Percentiles rank a stretch among this genome's conserved stretches.
Conservation (phyloP, 2,329 filamentous ascomycete species). For the Beauveria pseudobassiana region DNA sequence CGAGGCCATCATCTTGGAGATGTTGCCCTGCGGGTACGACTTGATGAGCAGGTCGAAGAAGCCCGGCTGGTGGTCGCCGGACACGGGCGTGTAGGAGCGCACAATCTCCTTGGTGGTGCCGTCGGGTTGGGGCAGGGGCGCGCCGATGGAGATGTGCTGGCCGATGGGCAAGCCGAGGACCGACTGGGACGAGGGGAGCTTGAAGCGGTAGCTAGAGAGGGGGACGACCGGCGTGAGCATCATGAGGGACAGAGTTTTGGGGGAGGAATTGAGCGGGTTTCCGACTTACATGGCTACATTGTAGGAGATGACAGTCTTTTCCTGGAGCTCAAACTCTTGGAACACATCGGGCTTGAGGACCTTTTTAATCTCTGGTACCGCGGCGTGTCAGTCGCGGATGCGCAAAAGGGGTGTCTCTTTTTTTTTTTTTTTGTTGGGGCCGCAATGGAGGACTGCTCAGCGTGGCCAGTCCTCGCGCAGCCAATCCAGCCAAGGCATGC, state of each 20-base stretch:
- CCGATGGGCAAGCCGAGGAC: conserved; percentile 96
- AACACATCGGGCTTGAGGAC: conserved; percentile 81
- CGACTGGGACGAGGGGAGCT: conserved; percentile 65
- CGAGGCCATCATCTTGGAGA: conserved; percentile 83
- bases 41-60: conserved; percentile 97
- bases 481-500: neutral
- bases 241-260: neutral
- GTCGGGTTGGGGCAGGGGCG: conserved; percentile 58
- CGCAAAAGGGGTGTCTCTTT: neutral
- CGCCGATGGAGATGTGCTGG: conserved; percentile 96
- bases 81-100: conserved; percentile 88
- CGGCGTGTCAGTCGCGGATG: conserved; percentile 6
- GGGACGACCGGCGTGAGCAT: neutral
- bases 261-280: neutral
- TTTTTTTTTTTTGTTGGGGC: neutral
- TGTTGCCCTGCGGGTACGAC: conserved; percentile 95
- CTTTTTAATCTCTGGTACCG: conserved; percentile 59
- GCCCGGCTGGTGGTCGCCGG: conserved; percentile 79
- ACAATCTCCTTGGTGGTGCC: conserved; percentile 76
- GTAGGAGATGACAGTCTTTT: conserved; percentile 94
- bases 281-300: conserved; percentile 83
- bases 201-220: conserved; percentile 72
- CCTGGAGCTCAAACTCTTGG: conserved; percentile 86
- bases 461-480: neutral
- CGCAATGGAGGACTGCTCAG: neutral